Evolutionary conservation across 306 rosid genomes (phyloP).

Genomic region (Betula pendula): DNA sequence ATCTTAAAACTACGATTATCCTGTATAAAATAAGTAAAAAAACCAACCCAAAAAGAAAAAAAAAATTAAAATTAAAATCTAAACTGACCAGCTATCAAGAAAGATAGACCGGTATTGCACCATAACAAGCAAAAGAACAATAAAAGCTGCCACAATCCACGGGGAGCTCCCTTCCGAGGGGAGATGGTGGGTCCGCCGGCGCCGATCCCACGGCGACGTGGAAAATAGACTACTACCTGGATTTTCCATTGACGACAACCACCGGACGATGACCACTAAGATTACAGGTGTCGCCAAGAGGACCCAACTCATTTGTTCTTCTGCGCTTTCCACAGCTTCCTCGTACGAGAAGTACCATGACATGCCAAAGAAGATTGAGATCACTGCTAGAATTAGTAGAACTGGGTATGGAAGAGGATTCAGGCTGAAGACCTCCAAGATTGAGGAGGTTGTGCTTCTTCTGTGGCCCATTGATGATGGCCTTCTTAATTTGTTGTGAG

Average conservation of each 20-base stretch:
- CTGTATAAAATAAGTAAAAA: not conserved
- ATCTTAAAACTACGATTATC: not conserved
- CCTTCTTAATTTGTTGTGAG: slow-evolving; percentile 10
- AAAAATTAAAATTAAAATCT: not conserved
- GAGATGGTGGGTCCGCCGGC: slow-evolving; percentile 41
- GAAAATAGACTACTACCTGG: slow-evolving; percentile 39
- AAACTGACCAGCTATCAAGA: slow-evolving; percentile 63
- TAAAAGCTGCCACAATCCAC: slow-evolving; percentile 92
- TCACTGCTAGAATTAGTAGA: slow-evolving; percentile 53
- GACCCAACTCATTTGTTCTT: slow-evolving; percentile 53
- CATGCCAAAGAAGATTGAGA: slow-evolving; percentile 51
- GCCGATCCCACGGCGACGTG: slow-evolving; percentile 50
- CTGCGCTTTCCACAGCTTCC: slow-evolving; percentile 52
- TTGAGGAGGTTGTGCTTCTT: slow-evolving; percentile 47
- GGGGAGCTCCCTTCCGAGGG: slow-evolving; percentile 88
- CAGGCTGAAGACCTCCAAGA: slow-evolving; percentile 57
- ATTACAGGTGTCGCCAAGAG: slow-evolving; percentile 55
- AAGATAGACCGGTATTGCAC: slow-evolving; percentile 65
- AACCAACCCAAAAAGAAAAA: too few species aligned
- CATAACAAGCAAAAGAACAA: slow-evolving; percentile 64
- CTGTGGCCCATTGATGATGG: slow-evolving; percentile 36
- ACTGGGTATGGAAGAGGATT: slow-evolving; percentile 77
- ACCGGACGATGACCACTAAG: slow-evolving; percentile 53
- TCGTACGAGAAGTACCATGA: slow-evolving; percentile 71
- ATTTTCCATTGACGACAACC: slow-evolving; percentile 65